A percentile compares a stretch with the other conserved stretches of the same genome.
These are phyloP conservation scores for Leptographium lundbergii DNA, from an alignment of 2,329 filamentous ascomycete species.

Conservation along the genomic window DNA sequence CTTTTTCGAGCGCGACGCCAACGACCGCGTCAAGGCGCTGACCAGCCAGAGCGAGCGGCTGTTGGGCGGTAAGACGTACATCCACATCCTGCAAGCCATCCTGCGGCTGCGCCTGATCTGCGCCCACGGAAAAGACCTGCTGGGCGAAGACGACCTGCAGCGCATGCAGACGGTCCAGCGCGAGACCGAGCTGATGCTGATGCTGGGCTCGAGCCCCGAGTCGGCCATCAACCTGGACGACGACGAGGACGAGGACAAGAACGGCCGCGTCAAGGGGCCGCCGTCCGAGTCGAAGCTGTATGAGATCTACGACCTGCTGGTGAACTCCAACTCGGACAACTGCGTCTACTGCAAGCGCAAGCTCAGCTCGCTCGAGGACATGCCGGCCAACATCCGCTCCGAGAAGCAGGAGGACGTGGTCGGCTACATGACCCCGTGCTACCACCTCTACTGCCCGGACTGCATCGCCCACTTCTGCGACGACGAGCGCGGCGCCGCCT, in stretches of 20 bases:
- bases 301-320: constrained; percentile 73
- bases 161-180: constrained; percentile 47
- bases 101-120: constrained; percentile 80
- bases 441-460: constrained; percentile 66
- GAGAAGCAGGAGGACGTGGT: constrained; percentile 53
- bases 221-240: constrained; percentile 85
- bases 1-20: constrained; percentile 70
- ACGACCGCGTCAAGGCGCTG: constrained; percentile 67
- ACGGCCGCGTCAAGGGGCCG: constrained; percentile 33
- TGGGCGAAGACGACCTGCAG: constrained; percentile 72
- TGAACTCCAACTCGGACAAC: constrained; percentile 62
- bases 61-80: constrained; percentile 77
- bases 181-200: constrained; percentile 66
- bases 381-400: constrained; percentile 26
- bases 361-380: constrained; percentile 37
- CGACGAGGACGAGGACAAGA: constrained; percentile 44
- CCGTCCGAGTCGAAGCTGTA: constrained; percentile 65
- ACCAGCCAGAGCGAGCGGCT: constrained; percentile 50
- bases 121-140: constrained; percentile 84
- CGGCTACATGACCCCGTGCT: constrained; percentile 76
- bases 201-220: constrained; percentile 70
- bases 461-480: constrained; percentile 54
- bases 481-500: constrained; percentile 28
- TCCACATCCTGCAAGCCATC: constrained; percentile 85
- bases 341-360: constrained; percentile 60